phyloP scores from a whole-genome alignment of 2,329 filamentous ascomycete species.

The Penicillium brevicompactum region DNA sequence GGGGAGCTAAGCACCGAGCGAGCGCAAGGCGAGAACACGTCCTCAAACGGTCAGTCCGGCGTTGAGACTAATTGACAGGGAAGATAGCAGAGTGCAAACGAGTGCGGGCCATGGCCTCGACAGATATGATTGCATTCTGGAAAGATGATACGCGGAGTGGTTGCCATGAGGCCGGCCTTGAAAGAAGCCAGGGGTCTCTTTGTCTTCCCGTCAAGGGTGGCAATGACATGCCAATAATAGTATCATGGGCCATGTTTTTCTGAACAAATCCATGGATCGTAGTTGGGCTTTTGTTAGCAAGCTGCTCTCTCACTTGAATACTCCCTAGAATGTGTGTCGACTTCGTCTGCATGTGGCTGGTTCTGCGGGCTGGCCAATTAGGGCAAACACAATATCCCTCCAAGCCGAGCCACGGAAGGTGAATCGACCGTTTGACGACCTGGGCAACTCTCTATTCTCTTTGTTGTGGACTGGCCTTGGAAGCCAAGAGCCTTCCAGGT shows the following conservation, averaged over 20 bases:
- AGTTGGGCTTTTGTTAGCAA: background rate
- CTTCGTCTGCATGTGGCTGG: background rate
- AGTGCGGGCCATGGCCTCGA: background rate
- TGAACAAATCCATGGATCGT: background rate
- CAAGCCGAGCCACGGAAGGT: background rate
- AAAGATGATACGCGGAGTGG: background rate
- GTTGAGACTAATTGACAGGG: background rate
- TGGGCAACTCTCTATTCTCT: background rate
- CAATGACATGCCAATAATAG: slow-evolving; percentile 2
- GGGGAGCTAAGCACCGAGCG: background rate
- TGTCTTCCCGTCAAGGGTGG: background rate
- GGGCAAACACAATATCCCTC: too few species aligned
- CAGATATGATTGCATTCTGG: background rate
- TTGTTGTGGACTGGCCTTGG: background rate
- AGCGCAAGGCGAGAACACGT: background rate
- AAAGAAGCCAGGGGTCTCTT: slow-evolving; percentile 2
- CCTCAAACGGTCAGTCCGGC: background rate
- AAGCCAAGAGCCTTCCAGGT: background rate
- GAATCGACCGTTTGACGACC: background rate
- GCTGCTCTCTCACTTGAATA: background rate
- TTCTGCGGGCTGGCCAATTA: background rate
- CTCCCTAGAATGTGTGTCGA: background rate
- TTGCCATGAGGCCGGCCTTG: background rate
- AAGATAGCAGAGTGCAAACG: background rate
- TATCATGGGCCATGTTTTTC: background rate